Base-by-base conservation (phyloP, 805 yeast genomes). In the Debaryomyces prosopidis region DNA sequence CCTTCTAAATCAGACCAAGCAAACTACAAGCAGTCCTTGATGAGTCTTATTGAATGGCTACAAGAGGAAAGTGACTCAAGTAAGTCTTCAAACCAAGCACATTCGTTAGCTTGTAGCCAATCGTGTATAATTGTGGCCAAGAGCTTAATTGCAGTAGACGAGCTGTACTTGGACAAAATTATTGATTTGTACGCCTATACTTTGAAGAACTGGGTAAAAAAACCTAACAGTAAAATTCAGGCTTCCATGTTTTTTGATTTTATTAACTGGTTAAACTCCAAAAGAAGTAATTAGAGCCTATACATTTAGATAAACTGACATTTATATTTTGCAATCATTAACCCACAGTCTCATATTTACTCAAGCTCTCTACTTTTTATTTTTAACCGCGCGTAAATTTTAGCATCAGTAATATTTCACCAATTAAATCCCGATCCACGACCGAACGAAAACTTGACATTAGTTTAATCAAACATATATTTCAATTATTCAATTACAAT, bases 211-310 rank as follows among this genome's bases (percentile, higher is more conserved):
- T 90, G 96, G 96, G 75, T 82, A 36, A 54, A 53, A 16, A 64
- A 72, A 48, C 58, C 69, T 14, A 64, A 68, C 39, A 71, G 79
- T 52, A 80, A 77, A 52, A 63, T 79, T 17, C 75, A 76, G 16
- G 71, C 85, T 7, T 69, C 78, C 10, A 60, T 87, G 57, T 89
- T 87, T 60, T 76, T 82, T 52, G 97, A 90, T 55, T 80, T 89
- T 49, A 77, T 87, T 58, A 89, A 89, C 66, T 91, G 94, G 91
- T 60, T 86, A 36, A 75, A 74, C 50, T 69, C 86, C n/a, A 76
- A 76, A 55, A 73, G 77, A 61, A 17, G 30, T 17, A 41, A 27
- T 33, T 30, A 43, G 39, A 4, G 9, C 26, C 10, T 23, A 23
- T n/a, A 23, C 26, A 23, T 7, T 19, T n/a, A 20, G 18, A 30